Base-by-base conservation (phyloP, 1,139 yeast species). In the Pichia kudriavzevii region DNA sequence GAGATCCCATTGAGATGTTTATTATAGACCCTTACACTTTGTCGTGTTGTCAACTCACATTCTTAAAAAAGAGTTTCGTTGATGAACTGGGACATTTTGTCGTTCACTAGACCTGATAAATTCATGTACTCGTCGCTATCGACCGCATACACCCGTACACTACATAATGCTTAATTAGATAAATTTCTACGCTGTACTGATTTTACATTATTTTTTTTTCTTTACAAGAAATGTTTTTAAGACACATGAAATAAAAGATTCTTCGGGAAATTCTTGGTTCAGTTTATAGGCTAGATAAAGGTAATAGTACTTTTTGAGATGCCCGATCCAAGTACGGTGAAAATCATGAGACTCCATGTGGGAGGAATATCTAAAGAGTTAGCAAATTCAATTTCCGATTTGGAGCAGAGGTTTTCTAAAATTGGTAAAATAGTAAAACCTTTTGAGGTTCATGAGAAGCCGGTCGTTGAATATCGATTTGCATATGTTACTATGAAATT, bases 401-500 rank as follows among this genome's bases (percentile, higher is more conserved):
- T 83, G 27, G 60, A 58, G 28, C 32, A 56, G 2, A 61, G 85
- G 42, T 55, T 79, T 30, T 50, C 53, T 20, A 72, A 66, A 43
- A 73, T 64, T 50, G 84, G 83, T 5, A 50, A 52, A 9, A 48
- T 74, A n/a, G 43, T 56, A 4, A 47, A 57, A 7, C 60, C 63
- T 0, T 50, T 74, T 17, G 72, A 69, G 35, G 45, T 72, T 26
- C 72, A 60, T 56, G 65, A 39, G 59, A 73, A 54, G 61, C 71
- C 36, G 26, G 58, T 42, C 36, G 46, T 56, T 26, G 79, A 75
- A 32, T 69, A 64, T 37, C 65, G 66, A 48, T 88, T 77, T 61
- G 96, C 79, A 1, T 85, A 69, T 48, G 56, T 82, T 2, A 75
- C 80, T 9, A 59, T 88, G 55, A 60, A 64, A 9, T 56, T 78